phyloP scores from a whole-genome alignment of 495 filamentous ascomycete genomes.

The Letharia columbiana region DNA sequence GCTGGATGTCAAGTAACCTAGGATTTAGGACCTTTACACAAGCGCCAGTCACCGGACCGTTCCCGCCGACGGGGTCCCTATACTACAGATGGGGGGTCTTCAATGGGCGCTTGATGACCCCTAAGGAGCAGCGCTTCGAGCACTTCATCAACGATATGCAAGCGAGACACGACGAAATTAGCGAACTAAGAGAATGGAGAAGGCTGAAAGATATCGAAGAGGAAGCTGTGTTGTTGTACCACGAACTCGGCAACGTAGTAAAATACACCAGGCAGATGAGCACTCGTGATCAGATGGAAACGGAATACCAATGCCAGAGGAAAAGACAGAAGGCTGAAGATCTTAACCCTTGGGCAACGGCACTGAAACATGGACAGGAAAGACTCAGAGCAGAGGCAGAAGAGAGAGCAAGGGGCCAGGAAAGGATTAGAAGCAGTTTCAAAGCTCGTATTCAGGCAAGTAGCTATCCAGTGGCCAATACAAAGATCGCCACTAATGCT shows the following conservation, averaged over 20 bases:
- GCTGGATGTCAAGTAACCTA: neutral
- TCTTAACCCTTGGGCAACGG: neutral
- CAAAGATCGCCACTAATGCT: neutral
- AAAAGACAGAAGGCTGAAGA: neutral
- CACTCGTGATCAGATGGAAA: neutral
- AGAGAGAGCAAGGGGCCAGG: neutral
- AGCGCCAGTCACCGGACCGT: neutral
- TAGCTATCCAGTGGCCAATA: neutral
- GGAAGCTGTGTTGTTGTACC: neutral
- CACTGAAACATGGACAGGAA: neutral
- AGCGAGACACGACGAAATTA: neutral
- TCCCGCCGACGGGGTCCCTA: neutral
- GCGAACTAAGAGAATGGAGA: neutral
- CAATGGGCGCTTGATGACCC: neutral
- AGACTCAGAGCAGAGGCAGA: neutral
- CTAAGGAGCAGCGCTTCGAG: neutral
- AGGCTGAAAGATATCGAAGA: neutral
- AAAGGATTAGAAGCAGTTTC: neutral
- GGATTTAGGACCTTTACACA: neutral
- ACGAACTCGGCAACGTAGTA: neutral
- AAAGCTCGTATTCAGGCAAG: neutral
- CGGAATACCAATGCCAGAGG: neutral
- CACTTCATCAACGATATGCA: neutral
- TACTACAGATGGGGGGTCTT: neutral
- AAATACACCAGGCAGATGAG: neutral